phyloP scores from a whole-genome alignment of 345 rosid species.

The Mallotus nudiflorus region DNA sequence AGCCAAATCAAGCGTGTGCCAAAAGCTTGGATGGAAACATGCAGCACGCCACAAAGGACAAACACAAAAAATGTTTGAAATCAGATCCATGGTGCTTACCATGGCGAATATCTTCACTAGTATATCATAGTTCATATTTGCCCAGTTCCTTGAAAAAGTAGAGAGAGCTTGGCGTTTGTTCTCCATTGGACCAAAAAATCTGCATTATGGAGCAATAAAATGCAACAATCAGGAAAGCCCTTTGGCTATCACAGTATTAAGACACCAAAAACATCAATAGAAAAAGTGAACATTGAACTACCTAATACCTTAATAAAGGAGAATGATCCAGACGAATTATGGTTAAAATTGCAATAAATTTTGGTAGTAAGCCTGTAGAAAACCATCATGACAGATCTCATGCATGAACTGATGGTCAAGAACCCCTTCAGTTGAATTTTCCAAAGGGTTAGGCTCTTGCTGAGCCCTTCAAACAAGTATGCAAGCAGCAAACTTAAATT shows the following conservation, averaged over 20 bases:
- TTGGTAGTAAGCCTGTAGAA: too few relatives aligned
- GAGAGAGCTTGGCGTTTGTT: neutral
- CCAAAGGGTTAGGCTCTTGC: too few relatives aligned
- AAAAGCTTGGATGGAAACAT: neutral
- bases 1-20: constrained; percentile 13
- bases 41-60: constrained; percentile 16
- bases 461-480: too few relatives aligned
- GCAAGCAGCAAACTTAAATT: too few relatives aligned
- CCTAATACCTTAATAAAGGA: too few relatives aligned
- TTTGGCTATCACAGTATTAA: neutral
- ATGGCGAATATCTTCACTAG: constrained; percentile 13
- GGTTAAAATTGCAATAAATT: too few relatives aligned
- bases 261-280: too few relatives aligned
- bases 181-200: neutral
- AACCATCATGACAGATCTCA: too few relatives aligned
- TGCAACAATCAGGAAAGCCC: neutral
- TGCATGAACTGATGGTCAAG: too few relatives aligned
- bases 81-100: constrained; percentile 2
- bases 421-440: too few relatives aligned
- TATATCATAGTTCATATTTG: constrained; percentile 13
- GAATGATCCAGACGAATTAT: too few relatives aligned
- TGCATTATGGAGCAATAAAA: neutral
- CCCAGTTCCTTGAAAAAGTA: constrained; percentile 1
- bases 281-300: too few relatives aligned
- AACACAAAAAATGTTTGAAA: constrained; percentile 8